Base-by-base conservation (phyloP, 1,284 basidiomycete species). In the Microbotryum saponariae region DNA sequence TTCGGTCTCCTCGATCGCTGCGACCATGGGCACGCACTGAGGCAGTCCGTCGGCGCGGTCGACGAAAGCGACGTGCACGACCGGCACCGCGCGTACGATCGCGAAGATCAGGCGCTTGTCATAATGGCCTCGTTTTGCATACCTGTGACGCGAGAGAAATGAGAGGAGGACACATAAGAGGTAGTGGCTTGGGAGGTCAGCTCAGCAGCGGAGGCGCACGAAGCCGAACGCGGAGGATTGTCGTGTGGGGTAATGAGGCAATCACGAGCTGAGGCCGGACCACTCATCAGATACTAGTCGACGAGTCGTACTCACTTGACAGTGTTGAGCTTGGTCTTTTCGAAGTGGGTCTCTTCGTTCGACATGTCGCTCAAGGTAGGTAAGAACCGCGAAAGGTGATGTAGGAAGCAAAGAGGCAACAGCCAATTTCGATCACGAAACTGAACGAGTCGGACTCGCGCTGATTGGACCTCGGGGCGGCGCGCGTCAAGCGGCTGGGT, bases 21-120 rank as follows among this genome's bases (percentile, higher is more conserved):
- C 72, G 42, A 73, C 64, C 72, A 73, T 73, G 0, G 72, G 72
- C 14, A 73, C 63, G 46, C 70, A 70, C 53, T 71, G 69, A 8
- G 72, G 72, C 45, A 71, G 58, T 0, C 72, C 72, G 25, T 68
- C 66, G n/a, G n/a, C n/a, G 18, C 62, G 54, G 51, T 70, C 69
- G 10, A 70, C 63, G 47, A 72, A 73, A 2, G 71, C 69, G 3
- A 72, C 65, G 52, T 73, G 71, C 48, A 69, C 58, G 5, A 72
- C 61, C 37, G 67, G 64, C 16, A 70, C 70, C 51, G 71, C 65
- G 20, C 61, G 61, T 23, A 70, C 62, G 52, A 72, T 70, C 6
- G 53, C 58, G 16, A 61, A 54, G 49, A 72, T 67, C 5, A 66
- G 65, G 9, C 52, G 45, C 50, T 53, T 56, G 48, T 64, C 62